These are phyloP conservation scores for Glomus cerebriforme DNA, from an alignment of 192 early-diverging fungal genomes.

Conservation along the genomic window DNA sequence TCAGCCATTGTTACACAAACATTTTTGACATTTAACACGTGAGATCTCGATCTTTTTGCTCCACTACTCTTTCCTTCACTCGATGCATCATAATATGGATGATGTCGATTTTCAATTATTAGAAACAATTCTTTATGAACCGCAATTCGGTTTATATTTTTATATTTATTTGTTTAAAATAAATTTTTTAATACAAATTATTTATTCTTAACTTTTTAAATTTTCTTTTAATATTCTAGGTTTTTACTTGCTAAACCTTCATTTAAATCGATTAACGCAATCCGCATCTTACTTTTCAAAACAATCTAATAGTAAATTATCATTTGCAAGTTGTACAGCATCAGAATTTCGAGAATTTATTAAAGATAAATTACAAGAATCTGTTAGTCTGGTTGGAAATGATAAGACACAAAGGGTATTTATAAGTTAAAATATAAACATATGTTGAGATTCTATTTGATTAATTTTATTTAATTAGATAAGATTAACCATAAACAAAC, in stretches of 20 bases:
- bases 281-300: conserved; percentile 5
- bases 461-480: conserved; percentile 3
- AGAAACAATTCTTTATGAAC: conserved; percentile 29
- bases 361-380: background rate
- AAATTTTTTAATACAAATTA: background rate
- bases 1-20: too few species aligned
- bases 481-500: background rate
- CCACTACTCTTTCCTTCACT: too few species aligned
- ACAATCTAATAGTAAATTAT: background rate
- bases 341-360: background rate
- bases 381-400: background rate
- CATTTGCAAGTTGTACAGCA: background rate
- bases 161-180: background rate
- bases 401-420: background rate
- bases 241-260: background rate
- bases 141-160: background rate
- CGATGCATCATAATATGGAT: background rate
- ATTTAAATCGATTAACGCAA: conserved; percentile 5
- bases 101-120: conserved; percentile 8
- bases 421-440: background rate
- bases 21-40: too few species aligned
- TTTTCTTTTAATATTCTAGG: background rate
- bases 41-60: too few species aligned
- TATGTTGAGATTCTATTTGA: background rate
- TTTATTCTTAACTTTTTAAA: background rate